Evolutionary conservation across 225 moss, liverwort and hornwort genomes (phyloP).

Genomic region (Pseudoscleropodium purum): DNA sequence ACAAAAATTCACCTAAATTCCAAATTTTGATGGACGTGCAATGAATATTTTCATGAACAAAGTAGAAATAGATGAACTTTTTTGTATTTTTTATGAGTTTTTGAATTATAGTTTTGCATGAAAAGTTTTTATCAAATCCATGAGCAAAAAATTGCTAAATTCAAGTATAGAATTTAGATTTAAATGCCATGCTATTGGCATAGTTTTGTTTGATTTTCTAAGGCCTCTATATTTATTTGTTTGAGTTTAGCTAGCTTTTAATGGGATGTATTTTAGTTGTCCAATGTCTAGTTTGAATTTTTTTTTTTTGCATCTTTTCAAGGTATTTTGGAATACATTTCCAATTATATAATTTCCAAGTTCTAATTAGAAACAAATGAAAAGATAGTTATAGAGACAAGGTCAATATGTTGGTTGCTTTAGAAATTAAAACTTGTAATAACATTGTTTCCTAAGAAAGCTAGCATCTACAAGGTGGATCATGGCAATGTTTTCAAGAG

Average conservation of each 20-base stretch:
- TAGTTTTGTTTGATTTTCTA: not conserved
- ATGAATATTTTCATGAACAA: not conserved
- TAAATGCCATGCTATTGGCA: not conserved
- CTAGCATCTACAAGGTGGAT: rapidly evolving
- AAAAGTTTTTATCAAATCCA: not conserved
- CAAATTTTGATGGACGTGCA: rapidly evolving
- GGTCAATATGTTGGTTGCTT: not conserved
- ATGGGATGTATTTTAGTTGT: not conserved
- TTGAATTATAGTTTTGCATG: rapidly evolving
- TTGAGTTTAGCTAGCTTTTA: not conserved
- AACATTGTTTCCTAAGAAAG: not conserved
- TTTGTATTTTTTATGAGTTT: not conserved
- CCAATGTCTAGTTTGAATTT: not conserved
- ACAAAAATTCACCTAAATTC: not conserved
- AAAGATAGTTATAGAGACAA: not conserved
- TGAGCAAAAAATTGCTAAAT: not conserved
- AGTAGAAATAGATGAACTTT: not conserved
- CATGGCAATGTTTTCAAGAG: not conserved
- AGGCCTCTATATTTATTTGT: not conserved
- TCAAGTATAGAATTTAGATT: not conserved
- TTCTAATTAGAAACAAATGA: not conserved
- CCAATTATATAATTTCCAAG: not conserved
- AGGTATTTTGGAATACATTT: not conserved
- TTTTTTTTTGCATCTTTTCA: not conserved
- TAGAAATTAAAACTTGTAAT: too few relatives aligned